Evolutionary conservation across 2,329 filamentous ascomycete species (phyloP), one percentile per base, ranked within the genome.

Genomic region (Fusarium armeniacum): DNA sequence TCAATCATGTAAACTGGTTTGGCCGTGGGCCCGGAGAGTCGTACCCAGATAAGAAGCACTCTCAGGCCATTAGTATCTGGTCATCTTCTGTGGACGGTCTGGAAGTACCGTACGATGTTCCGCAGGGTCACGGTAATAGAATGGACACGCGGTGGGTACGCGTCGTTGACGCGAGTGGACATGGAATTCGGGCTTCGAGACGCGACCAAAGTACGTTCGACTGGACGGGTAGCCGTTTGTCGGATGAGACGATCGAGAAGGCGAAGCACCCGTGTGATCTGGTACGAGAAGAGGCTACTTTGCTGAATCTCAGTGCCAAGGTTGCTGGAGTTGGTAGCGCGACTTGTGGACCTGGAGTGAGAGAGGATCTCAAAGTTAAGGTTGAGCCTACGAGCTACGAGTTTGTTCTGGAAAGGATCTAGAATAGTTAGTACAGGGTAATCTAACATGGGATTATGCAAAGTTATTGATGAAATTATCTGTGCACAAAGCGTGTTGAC

Each of bases 301-400:
- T 63, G 5, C 43, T 63, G 3, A 62, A 57, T 4, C n/a, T 63
- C 0, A 63, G 58, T 8, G 41, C 49, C 1, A 57, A 40, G 41
- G 60, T 63, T 26, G 60, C 60, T 20, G 60, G 60, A 28, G 49
- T 63, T 3, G 60, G 60, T 22, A 63, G 58, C 15, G 60, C 58
- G 5, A 63, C 60, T 7, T 63, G 60, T 47, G 60, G 60, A n/a
- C 60, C 60, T 24, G 60, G 60, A 1, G 60, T 63, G 1, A 10
- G 58, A 9, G 58, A 62, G 2, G 60, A 62, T 32, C 15, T 62
- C 3, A 20, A 45, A 6, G 47, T 62, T 6, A 62, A 47, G 22
- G 47, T 62, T 8, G 43, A 36, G 9, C 24, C 58, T 11, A 32
- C 24, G 10, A 32, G 28, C 1, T 62, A 56, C 8, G 41, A 45